phyloP scores from a whole-genome alignment of 192 early-diverging fungal genomes.

The Coemansia furcata region DNA sequence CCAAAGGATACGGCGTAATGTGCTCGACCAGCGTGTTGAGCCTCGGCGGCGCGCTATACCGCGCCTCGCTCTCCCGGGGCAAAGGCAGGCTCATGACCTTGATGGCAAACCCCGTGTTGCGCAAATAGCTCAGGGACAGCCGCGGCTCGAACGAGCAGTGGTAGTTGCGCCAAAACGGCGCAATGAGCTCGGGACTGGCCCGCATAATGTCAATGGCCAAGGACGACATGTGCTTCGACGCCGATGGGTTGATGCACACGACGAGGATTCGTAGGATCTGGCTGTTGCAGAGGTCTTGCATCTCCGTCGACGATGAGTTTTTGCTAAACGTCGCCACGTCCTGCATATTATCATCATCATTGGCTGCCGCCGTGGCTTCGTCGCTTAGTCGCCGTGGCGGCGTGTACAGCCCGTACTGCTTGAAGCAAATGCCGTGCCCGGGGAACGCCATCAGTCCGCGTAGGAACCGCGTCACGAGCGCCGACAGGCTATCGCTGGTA shows the following conservation, averaged over 20 bases:
- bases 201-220: constrained; percentile 39
- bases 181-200: constrained; percentile 46
- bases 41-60: constrained; percentile 19
- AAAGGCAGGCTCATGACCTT: constrained; percentile 32
- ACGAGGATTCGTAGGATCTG: constrained; percentile 47
- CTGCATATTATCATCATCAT: constrained; percentile 2
- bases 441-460: constrained; percentile 48
- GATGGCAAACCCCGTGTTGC: constrained; percentile 37
- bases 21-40: constrained; percentile 47
- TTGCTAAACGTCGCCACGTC: constrained; percentile 26
- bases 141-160: constrained; percentile 41
- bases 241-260: constrained; percentile 23
- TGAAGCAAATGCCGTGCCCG: constrained; percentile 46
- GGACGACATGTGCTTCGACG: constrained; percentile 24
- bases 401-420: constrained; percentile 46
- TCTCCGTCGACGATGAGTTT: constrained; percentile 3
- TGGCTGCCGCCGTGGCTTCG: neutral
- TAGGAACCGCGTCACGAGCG: constrained; percentile 38
- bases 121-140: constrained; percentile 38
- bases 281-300: constrained; percentile 42
- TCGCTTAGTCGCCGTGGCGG: constrained; percentile 12
- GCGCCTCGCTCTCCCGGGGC: constrained; percentile 11
- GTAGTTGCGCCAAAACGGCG: constrained; percentile 49
- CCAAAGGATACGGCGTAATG: constrained; percentile 24
- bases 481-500: constrained; percentile 28